Evolutionary conservation across 116 monocot genomes (phyloP).

Genomic region (Zostera marina): DNA sequence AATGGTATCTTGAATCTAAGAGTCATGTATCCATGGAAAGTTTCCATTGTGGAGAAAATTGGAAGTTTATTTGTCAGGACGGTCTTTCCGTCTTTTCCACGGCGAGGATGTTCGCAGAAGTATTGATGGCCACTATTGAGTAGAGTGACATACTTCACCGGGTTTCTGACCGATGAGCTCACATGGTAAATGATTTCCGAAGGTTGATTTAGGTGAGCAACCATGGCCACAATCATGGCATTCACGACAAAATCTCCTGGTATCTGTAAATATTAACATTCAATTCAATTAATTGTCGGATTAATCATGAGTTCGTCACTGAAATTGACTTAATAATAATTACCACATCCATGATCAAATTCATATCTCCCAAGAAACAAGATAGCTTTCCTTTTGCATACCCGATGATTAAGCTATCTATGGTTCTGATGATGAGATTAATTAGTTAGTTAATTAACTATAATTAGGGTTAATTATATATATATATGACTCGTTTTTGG

Average conservation of each 20-base stretch:
- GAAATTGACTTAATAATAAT: too few species aligned
- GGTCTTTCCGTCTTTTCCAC: slow-evolving; percentile 12
- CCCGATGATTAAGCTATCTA: slow-evolving; percentile 24
- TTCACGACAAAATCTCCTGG: slow-evolving; percentile 31
- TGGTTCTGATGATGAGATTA: slow-evolving; percentile 16
- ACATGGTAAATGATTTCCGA: slow-evolving; percentile 23
- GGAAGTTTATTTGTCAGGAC: not conserved
- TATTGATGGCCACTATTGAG: not conserved
- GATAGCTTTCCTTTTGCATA: slow-evolving; percentile 23
- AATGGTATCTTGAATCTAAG: slow-evolving; percentile 16
- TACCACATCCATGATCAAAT: slow-evolving; percentile 23
- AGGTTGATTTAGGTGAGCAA: slow-evolving; percentile 10
- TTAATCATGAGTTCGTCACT: too few species aligned
- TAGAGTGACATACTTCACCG: slow-evolving; percentile 6
- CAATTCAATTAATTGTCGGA: too few species aligned
- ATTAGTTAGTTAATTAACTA: too few species aligned
- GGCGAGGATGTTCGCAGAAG: slow-evolving; percentile 13
- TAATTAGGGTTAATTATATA: too few species aligned
- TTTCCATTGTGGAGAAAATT: slow-evolving; percentile 10
- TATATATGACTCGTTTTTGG: too few species aligned
- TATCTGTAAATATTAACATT: slow-evolving; percentile 8
- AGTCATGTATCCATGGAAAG: slow-evolving; percentile 22
- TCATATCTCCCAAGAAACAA: slow-evolving; percentile 17
- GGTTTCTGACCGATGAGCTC: slow-evolving; percentile 21
- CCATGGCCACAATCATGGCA: slow-evolving; percentile 23